Evolutionary conservation across 2,329 filamentous ascomycete genomes (phyloP), one percentile per base, ranked within the genome.

Genomic region (Fusarium longipes): DNA sequence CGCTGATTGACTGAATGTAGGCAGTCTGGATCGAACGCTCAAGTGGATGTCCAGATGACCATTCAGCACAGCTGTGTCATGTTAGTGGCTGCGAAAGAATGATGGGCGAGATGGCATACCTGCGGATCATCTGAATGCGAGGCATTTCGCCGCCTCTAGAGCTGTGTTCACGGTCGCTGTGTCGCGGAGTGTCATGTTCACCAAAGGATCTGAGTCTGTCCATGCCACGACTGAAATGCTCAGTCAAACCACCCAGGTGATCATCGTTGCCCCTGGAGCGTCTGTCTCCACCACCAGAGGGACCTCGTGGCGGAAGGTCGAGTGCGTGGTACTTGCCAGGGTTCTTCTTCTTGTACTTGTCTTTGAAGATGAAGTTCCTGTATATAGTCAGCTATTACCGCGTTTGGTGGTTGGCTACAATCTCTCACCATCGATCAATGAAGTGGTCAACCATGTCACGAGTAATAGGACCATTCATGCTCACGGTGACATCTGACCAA

Each of bases 401-500:
- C 2, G 8, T 9, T 6, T 14, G 53, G 9, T 2, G 11, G 3
- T 1, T 3, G 10, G 2, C 2, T 20, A 1, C 15, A 15, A 1
- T 2, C 10, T 24, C 78, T 32, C 64, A 86, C 93, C 94, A 97
- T 71, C 93, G 84, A 74, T 97, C 91, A 3, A 89, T 85, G 72
- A 97, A 97, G 76, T 97, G 93, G 7, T 86, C 85, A 30, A 88
- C 83, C 30, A 97, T 82, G 76, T 92, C 93, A 65, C 90, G 83
- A 0, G 95, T 89, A 11, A 93, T 90, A 1, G 89, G 89, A 0
- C 93, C 93, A 15, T 84, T 85, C 57, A 97, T 77, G 70, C 89
- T 93, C 56, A 97, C 82, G 12, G 91, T 89, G 59, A 97, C 87
- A 77, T 97, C 94, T 15, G 91, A 93, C 94, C 94, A 97, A 20